phyloP scores from a whole-genome alignment of 208 protist species.

The Ichthyophonus hoferi region DNA sequence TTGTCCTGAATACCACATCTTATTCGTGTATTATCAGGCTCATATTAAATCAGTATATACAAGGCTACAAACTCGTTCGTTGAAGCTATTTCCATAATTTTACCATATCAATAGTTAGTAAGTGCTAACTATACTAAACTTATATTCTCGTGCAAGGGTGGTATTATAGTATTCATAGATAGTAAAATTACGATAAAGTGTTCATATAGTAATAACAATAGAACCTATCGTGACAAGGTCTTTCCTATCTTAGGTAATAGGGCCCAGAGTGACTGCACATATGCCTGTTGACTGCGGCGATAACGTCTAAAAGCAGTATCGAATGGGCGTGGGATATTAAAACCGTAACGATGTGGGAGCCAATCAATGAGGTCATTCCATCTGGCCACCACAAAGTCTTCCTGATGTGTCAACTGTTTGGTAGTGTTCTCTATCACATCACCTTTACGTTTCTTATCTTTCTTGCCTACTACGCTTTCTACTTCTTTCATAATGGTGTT shows the following conservation, averaged over 20 bases:
- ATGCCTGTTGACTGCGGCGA: not conserved
- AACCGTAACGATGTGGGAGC: not conserved
- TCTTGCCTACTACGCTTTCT: not conserved
- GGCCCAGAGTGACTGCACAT: not conserved
- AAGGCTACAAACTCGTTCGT: too few relatives aligned
- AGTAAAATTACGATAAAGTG: too few relatives aligned
- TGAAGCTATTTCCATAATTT: too few relatives aligned
- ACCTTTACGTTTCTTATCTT: not conserved
- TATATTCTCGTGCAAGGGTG: too few relatives aligned
- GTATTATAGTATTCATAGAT: too few relatives aligned
- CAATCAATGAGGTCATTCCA: not conserved
- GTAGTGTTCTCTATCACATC: slow-evolving; percentile 6
- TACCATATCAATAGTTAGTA: too few relatives aligned
- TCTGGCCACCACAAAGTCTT: slow-evolving; percentile 1
- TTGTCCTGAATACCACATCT: too few relatives aligned
- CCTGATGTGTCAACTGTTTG: not conserved
- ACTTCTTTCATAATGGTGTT: not conserved
- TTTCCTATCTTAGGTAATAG: not conserved
- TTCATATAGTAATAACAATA: too few relatives aligned
- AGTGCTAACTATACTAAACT: too few relatives aligned
- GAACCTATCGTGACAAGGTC: too few relatives aligned
- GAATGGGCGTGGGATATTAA: not conserved
- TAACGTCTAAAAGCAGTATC: not conserved
- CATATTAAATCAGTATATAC: too few relatives aligned
- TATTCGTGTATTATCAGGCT: too few relatives aligned